These are phyloP conservation scores for Rhodotorula toruloides DNA, from an alignment of 768 basidiomycete genomes.

Conservation along the genomic window DNA sequence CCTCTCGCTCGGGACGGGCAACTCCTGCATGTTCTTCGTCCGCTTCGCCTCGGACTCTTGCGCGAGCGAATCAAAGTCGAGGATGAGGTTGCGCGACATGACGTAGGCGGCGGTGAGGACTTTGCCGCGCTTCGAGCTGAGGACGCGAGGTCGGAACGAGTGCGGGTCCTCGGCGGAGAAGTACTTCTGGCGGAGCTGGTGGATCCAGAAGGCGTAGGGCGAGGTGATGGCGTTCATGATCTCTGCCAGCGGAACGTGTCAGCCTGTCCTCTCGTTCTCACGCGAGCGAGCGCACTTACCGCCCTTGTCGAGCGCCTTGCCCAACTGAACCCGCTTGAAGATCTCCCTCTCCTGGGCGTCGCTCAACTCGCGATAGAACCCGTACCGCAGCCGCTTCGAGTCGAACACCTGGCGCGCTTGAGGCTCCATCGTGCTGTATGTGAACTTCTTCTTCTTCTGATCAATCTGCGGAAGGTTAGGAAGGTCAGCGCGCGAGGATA, in stretches of 20 bases:
- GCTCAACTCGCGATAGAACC: constrained; percentile 13
- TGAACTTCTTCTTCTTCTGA: not conserved
- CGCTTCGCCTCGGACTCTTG: not conserved
- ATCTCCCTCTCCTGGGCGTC: constrained; percentile 14
- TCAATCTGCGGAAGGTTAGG: not conserved
- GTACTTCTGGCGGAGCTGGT: not conserved
- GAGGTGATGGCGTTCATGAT: not conserved
- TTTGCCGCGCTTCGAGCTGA: not conserved
- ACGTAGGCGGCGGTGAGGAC: not conserved
- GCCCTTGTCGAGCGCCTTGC: constrained; percentile 2
- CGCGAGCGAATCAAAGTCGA: not conserved
- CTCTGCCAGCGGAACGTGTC: not conserved
- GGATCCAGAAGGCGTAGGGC: not conserved
- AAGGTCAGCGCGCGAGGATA: not conserved
- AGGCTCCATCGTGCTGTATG: not conserved
- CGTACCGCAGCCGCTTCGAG: constrained; percentile 3
- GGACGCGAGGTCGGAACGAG: not conserved
- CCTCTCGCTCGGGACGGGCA: too few species aligned
- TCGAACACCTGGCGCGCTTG: not conserved
- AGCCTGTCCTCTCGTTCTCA: not conserved
- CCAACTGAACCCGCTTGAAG: constrained; percentile 18
- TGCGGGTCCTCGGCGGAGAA: not conserved
- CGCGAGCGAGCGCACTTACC: not conserved
- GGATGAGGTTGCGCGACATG: not conserved
- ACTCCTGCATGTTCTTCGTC: too few species aligned